Base-by-base conservation (phyloP, 1,284 basidiomycete genomes). In the Ustilago cynodontis region DNA sequence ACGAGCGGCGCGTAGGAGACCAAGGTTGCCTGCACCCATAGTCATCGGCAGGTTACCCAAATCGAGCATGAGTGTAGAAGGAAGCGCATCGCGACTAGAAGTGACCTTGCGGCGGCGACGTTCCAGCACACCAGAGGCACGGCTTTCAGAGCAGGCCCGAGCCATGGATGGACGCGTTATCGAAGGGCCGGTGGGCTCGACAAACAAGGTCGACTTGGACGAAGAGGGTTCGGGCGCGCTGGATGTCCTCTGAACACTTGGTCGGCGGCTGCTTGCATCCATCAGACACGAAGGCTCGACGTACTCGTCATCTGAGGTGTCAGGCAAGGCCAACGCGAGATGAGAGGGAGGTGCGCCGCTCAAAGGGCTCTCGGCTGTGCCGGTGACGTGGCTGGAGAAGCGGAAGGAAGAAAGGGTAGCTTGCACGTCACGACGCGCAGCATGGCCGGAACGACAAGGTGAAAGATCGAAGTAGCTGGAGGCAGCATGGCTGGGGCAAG, bases 91-190 rank as follows among this genome's bases (percentile, higher is more conserved):
- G 59, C 39, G 58, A 14, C 41, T 51, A 1, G 65, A 59, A 3
- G 61, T 33, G 10, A 51, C 37, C 58, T 71, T 73, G 59, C 45
- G 57, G 37, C 71, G 63, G 10, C 71, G 63, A 24, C 71, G 71
- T 29, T 75, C 65, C 24, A 78, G 49, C 14, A 78, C 71, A 26
- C 76, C 76, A 13, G 64, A 61, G 8, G 71, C 71, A 13, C 59
- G 59, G 33, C 68, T 67, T 37, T 74, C 71, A 24, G 76, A 78
- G 65, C 76, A 74, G 8, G 68, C 63, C 14, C 76, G 64, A 13
- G 68, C 67, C n/a, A 75, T 13, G 1, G 65, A 59, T 24, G 71
- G 71, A 29, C 65, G 68, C 33, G 59, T 18, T 20, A 31, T 24
- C 1, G 68, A 55, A 28, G 57, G 61, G 1, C 59, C 57, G 3